Conservation (phyloP, 2,329 filamentous ascomycete species). For the Diaporthe sp. region DNA sequence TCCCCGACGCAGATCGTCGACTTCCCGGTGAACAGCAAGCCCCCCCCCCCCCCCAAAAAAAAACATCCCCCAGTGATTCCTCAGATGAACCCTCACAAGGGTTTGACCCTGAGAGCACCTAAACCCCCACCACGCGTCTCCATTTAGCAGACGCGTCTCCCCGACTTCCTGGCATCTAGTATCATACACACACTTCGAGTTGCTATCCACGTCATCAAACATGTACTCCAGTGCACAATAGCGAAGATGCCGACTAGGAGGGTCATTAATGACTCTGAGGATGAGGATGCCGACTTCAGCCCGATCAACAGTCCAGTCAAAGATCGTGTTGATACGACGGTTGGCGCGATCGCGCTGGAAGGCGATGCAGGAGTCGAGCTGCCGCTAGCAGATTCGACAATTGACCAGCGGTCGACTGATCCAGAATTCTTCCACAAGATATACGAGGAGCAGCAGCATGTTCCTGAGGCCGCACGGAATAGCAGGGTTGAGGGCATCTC, state of each 20-base stretch:
- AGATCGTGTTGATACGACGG: background rate
- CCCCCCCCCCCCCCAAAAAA: background rate
- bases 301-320: conserved; percentile 44
- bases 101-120: background rate
- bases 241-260: conserved; percentile 45
- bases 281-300: conserved; percentile 49
- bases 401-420: conserved; percentile 59
- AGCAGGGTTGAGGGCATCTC: background rate
- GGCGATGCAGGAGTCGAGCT: conserved; percentile 12
- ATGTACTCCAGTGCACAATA: background rate
- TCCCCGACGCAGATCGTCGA: background rate
- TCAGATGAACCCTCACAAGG: background rate
- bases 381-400: conserved; percentile 29
- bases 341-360: conserved; percentile 6
- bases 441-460: conserved; percentile 61
- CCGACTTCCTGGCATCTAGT: background rate
- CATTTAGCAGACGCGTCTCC: conserved; percentile 23
- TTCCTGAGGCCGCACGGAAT: conserved; percentile 37
- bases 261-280: conserved; percentile 53
- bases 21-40: background rate
- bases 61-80: background rate
- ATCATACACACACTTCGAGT: background rate
- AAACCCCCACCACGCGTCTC: background rate
- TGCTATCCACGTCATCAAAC: background rate
- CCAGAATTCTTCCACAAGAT: conserved; percentile 62